Percentiles rank a stretch among this genome's conserved stretches.
Conservation (phyloP, 1,139 yeast genomes). For the Pichia sp. region DNA sequence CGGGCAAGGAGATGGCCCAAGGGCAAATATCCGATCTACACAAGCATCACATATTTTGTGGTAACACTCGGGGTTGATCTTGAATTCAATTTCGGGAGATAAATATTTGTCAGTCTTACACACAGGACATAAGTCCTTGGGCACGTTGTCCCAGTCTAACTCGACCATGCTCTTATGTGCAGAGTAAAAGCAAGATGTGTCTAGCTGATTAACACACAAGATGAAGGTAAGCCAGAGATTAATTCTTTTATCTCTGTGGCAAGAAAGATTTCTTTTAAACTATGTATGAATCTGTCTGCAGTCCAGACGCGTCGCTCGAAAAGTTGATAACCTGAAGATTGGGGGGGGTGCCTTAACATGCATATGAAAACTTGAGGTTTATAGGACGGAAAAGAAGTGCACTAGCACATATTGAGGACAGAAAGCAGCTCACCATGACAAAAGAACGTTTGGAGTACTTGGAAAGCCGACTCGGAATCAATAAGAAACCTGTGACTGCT, state of each 20-base stretch:
- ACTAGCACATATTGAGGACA: neutral
- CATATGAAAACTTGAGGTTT: no score
- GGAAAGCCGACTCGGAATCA: conserved; percentile 17
- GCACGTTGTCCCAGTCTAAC: conserved; percentile 32
- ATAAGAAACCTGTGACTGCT: conserved; percentile 26
- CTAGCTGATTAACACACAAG: no score
- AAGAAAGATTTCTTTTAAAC: neutral
- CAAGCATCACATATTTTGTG: conserved; percentile 97
- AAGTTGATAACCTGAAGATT: neutral
- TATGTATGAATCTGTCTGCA: neutral
- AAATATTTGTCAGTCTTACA: conserved; percentile 93
- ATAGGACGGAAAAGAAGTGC: no score
- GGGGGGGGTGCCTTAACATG: no score
- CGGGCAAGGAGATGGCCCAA: conserved; percentile 97
- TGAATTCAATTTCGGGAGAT: conserved; percentile 88
- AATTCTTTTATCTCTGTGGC: neutral
- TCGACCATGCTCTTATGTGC: conserved; percentile 25
- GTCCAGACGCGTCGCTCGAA: neutral
- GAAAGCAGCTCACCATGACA: neutral
- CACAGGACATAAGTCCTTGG: conserved; percentile 90
- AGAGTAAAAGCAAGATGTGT: neutral
- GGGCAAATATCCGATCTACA: conserved; percentile 86
- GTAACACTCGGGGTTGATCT: conserved; percentile 95
- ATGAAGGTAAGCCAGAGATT: neutral
- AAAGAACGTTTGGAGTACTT: conserved; percentile 6